Evolutionary conservation across 192 early-diverging fungal genomes (phyloP).

Genomic region (Gonapodya prolifera): DNA sequence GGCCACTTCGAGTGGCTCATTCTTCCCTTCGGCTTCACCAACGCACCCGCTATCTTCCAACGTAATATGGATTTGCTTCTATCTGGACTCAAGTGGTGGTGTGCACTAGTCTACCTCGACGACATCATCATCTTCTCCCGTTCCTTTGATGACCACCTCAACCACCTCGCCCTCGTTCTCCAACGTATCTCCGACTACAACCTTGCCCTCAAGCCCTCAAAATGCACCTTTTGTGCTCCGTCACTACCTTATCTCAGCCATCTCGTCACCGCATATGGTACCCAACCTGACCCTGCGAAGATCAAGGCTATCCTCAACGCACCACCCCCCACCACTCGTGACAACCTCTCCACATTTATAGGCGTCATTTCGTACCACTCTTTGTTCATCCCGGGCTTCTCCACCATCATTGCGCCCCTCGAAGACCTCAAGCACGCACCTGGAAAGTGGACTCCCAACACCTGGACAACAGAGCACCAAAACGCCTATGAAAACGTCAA

Average conservation of each 20-base stretch:
- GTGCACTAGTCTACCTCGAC: not conserved
- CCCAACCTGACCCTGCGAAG: too few relatives aligned
- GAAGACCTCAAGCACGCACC: not conserved
- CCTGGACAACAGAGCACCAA: not conserved
- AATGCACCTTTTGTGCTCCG: too few relatives aligned
- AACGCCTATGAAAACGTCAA: not conserved
- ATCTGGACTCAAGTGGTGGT: not conserved
- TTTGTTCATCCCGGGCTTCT: not conserved
- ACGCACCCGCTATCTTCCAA: not conserved
- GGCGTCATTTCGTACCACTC: not conserved
- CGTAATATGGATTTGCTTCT: not conserved
- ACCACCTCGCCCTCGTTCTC: not conserved
- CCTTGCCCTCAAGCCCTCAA: too few relatives aligned
- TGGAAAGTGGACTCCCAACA: not conserved
- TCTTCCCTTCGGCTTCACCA: not conserved
- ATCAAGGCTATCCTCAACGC: not conserved
- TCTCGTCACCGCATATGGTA: too few relatives aligned
- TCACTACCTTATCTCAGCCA: too few relatives aligned
- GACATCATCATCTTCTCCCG: not conserved
- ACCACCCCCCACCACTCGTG: not conserved
- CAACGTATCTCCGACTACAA: too few relatives aligned
- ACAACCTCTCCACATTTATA: not conserved
- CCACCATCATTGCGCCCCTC: not conserved
- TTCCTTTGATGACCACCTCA: not conserved
- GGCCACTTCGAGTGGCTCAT: not conserved